These are phyloP conservation scores for Candida michaelii DNA, from an alignment of 805 yeast species.

Conservation along the genomic window DNA sequence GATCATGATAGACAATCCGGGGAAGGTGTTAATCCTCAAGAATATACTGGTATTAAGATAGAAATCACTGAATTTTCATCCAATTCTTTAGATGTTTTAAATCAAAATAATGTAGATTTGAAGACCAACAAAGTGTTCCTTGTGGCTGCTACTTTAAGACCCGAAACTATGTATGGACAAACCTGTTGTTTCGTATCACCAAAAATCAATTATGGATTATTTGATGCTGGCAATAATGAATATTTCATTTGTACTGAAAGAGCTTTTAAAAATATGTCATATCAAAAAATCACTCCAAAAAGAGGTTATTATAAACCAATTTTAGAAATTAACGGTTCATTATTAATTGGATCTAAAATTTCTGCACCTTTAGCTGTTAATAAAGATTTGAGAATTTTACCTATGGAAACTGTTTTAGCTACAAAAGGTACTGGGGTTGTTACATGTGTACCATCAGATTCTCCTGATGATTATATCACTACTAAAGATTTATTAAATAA, in stretches of 20 bases:
- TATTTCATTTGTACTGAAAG: slow-evolving; percentile 87
- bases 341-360: slow-evolving; percentile 82
- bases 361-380: slow-evolving; percentile 77
- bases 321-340: slow-evolving; percentile 62
- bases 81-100: slow-evolving; percentile 52
- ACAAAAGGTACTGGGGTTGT: slow-evolving; percentile 98
- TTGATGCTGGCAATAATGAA: slow-evolving; percentile 75
- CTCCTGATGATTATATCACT: slow-evolving; percentile 95
- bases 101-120: slow-evolving; percentile 46
- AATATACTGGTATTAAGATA: slow-evolving; percentile 91
- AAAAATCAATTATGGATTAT: slow-evolving; percentile 87
- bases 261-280: slow-evolving; percentile 96
- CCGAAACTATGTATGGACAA: slow-evolving; percentile 99
- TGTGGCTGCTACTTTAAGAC: slow-evolving; percentile 96
- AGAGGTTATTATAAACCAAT: slow-evolving; percentile 75
- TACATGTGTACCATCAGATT: slow-evolving; percentile 98
- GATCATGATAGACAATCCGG: slow-evolving; percentile 98
- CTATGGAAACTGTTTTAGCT: slow-evolving; percentile 96
- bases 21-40: slow-evolving; percentile 96
- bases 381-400: slow-evolving; percentile 75
- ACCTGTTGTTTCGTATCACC: slow-evolving; percentile 98
- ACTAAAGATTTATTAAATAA: slow-evolving; percentile 79
- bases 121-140: slow-evolving; percentile 67
- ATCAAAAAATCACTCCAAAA: slow-evolving; percentile 85
- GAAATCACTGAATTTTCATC: slow-evolving; percentile 59